Evolutionary conservation across 192 early-diverging fungal species (phyloP), one percentile per base, ranked within the genome.

Genomic region (Podila clonocystis): DNA sequence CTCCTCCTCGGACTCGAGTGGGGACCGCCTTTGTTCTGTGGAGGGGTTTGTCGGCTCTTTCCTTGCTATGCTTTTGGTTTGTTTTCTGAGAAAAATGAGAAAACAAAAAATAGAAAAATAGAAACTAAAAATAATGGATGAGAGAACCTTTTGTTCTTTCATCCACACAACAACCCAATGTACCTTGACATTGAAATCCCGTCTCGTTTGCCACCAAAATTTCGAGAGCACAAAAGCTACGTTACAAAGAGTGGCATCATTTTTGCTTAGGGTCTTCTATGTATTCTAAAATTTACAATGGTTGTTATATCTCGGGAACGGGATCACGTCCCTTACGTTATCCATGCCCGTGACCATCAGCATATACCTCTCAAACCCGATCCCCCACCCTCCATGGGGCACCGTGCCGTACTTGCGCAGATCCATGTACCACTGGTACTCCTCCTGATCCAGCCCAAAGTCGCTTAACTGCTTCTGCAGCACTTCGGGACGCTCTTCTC

Each of bases 371-470:
- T 97, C 96, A 72, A 97, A 93, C 2, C 96, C 96, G 69, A 97
- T 87, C 7, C 96, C 96, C 87, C 89, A 97, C 20, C 96, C 96
- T 9, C 95, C 95, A 82, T 97, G 95, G 60, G 95, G 95, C 0
- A 88, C 89, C 1, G 87, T 85, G n/a, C 96, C 96, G 66, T 84
- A 97, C 68, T 90, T 89, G 74, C 95, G 88, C 69, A 97, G 67
- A 76, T 94, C 91, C 67, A 94, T 69, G 76, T 96, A 96, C 94
- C 95, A 97, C 67, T 92, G 89, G 77, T 93, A 92, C 15, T 91
- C 92, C 4, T 91, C 89, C 28, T 87, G 66, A 20, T 87, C 82
- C 70, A 95, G 79, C 5, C 89, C 86, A 50, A 84, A 87, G 0
- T 76, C 70, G 13, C 77, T 41, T 55, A 96, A 86, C 61, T 89